These are phyloP conservation scores for Rubus parviflorus DNA, from an alignment of 306 rosid species.

Conservation along the genomic window DNA sequence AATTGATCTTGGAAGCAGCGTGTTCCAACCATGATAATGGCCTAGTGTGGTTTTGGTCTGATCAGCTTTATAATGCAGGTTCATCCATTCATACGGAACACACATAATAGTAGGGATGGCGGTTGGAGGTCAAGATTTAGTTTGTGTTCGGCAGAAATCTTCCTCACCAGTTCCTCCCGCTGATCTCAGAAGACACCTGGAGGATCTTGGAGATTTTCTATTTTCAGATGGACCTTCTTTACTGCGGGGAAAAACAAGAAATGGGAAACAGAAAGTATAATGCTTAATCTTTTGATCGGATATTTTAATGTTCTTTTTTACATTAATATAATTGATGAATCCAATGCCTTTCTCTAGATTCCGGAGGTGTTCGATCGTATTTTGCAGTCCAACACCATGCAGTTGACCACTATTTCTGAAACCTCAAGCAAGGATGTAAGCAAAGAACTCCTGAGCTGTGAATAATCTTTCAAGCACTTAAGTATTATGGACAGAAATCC, in stretches of 20 bases:
- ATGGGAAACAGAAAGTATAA: slow-evolving; percentile 67
- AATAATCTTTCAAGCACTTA: slow-evolving; percentile 19
- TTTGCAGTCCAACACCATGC: slow-evolving; percentile 79
- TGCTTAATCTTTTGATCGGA: slow-evolving; percentile 13
- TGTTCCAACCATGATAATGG: slow-evolving; percentile 11
- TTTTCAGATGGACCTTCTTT: slow-evolving; percentile 87
- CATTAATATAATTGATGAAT: slow-evolving; percentile 13
- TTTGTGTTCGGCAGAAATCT: slow-evolving; percentile 78
- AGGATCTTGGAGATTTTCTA: slow-evolving; percentile 90
- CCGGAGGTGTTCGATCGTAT: slow-evolving; percentile 86
- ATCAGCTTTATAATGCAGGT: slow-evolving; percentile 76
- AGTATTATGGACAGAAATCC: slow-evolving; percentile 11
- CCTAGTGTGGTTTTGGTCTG: slow-evolving; percentile 37
- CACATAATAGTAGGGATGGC: slow-evolving; percentile 92
- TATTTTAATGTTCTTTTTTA: background rate
- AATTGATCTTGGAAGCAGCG: slow-evolving; percentile 15
- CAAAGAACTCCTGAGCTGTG: slow-evolving; percentile 22
- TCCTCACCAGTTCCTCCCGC: slow-evolving; percentile 77
- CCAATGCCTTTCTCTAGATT: slow-evolving; percentile 48
- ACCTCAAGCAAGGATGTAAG: slow-evolving; percentile 98
- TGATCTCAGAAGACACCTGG: slow-evolving; percentile 76
- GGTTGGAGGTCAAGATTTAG: slow-evolving; percentile 92
- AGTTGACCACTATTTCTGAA: slow-evolving; percentile 75
- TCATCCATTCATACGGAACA: slow-evolving; percentile 82
- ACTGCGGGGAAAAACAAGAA: slow-evolving; percentile 61